A percentile compares a stretch with the other conserved stretches of the same genome.
These are phyloP conservation scores for Aspergillus haitiensis DNA, from an alignment of 495 filamentous ascomycete species.

Conservation along the genomic window DNA sequence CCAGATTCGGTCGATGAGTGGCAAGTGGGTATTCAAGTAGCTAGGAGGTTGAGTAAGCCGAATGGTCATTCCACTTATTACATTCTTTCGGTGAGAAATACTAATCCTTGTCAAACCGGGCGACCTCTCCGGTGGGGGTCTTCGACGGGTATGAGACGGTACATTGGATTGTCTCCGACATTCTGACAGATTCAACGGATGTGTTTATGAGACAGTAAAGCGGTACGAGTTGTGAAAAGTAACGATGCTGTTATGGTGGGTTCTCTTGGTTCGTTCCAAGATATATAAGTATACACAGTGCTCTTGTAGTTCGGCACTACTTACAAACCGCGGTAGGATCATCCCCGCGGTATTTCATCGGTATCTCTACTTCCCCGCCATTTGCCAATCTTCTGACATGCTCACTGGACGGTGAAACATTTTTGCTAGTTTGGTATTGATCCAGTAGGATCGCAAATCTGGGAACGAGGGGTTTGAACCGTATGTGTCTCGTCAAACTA, in stretches of 20 bases:
- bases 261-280: background rate
- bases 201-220: background rate
- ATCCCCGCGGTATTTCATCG: background rate
- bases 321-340: background rate
- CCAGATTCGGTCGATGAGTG: constrained; percentile 2
- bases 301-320: background rate
- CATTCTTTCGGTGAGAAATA: background rate
- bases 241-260: background rate
- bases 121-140: background rate
- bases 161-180: constrained; percentile 9
- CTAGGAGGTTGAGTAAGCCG: background rate
- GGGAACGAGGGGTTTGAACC: too few relatives aligned
- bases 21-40: constrained; percentile 10
- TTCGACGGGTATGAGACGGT: constrained; percentile 5
- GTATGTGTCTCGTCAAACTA: too few relatives aligned
- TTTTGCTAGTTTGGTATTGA: too few relatives aligned
- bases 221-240: background rate
- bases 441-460: too few relatives aligned
- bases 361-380: background rate
- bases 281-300: background rate
- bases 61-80: background rate
- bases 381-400: too few relatives aligned
- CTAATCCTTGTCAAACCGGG: constrained; percentile 11
- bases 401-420: too few relatives aligned
- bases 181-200: background rate